Evolutionary conservation across 2,329 filamentous ascomycete genomes (phyloP), one percentile per base, ranked within the genome.

Genomic region (Clonostachys sp.): DNA sequence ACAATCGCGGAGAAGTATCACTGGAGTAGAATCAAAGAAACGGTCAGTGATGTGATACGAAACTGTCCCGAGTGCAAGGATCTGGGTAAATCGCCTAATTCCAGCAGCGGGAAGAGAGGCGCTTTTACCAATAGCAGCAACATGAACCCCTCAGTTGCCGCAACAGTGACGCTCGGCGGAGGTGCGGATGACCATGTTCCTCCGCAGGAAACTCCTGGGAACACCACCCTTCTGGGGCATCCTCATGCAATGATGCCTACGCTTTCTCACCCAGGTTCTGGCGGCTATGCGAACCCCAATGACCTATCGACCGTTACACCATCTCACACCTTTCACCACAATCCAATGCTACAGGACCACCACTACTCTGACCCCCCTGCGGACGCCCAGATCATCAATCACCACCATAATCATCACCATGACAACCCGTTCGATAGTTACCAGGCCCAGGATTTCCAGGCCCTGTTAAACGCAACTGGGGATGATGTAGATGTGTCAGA

Each of bases 11-110:
- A 96, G 62, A 87, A 86, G 61, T 96, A 92, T 63, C 94, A 97
- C 69, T 99, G 94, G 94, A 91, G 95, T 43, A 83, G 92, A 51
- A 97, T 97, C 72, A 99, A 97, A 66, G 91, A 96, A 68, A 97
- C 92, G 1, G 94, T 96, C 51, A 94, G 87, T 63, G 85, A 92
- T 63, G 91, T 96, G 57, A 96, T 97, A 67, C 86, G 89, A 57
- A 92, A 94, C 59, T 99, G 94, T 67, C 71, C 80, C 8, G 86
- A 95, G 62, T 97, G 92, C 72, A 95, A 92, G 68, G 90, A 95
- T 58, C 72, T 81, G 36, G 78, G 82, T 51, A 88, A 88, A 63
- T 72, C 77, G 34, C 63, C 68, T 20, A 62, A 59, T 43, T 54
- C 60, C 5, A 61, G 59, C 2, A 60, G 57, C 12, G 54, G 52